Evolutionary conservation across 2,329 filamentous ascomycete species (phyloP).

Genomic region (Cladophialophora yegresii): DNA sequence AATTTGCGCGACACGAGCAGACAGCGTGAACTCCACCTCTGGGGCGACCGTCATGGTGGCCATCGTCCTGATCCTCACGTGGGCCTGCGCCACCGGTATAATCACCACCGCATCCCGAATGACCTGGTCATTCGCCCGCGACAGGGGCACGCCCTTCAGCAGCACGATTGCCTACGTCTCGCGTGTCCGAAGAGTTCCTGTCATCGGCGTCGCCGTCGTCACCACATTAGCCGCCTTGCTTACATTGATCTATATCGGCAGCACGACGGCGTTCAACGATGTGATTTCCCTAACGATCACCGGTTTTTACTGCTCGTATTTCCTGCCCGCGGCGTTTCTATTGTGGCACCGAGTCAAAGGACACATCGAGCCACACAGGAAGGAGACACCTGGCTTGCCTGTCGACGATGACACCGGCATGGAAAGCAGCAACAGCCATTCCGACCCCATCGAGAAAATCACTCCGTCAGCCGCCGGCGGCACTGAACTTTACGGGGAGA

Average conservation of each 20-base stretch:
- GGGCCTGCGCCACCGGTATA: slow-evolving; percentile 37
- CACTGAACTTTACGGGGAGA: slow-evolving; percentile 19
- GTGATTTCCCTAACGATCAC: slow-evolving; percentile 41
- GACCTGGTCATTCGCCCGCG: slow-evolving; percentile 37
- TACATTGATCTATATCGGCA: slow-evolving; percentile 39
- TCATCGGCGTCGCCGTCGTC: slow-evolving; percentile 28
- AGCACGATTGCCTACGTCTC: slow-evolving; percentile 39
- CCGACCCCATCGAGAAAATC: slow-evolving; percentile 6
- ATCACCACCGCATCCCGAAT: slow-evolving; percentile 37
- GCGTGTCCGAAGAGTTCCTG: slow-evolving; percentile 26
- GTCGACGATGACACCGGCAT: slow-evolving; percentile 29
- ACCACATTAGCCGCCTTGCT: slow-evolving; percentile 30
- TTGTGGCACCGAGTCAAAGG: slow-evolving; percentile 43
- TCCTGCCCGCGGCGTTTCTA: slow-evolving; percentile 41
- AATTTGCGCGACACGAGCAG: slow-evolving; percentile 7
- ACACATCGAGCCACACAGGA: slow-evolving; percentile 43
- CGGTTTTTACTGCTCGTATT: slow-evolving; percentile 44
- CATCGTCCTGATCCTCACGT: slow-evolving; percentile 37
- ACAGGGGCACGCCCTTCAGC: slow-evolving; percentile 34
- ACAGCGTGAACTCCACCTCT: slow-evolving; percentile 33
- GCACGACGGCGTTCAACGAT: slow-evolving; percentile 37
- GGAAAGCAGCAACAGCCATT: slow-evolving; percentile 3
- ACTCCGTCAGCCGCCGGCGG: slow-evolving; percentile 34
- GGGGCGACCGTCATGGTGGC: slow-evolving; percentile 38
- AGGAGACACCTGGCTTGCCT: slow-evolving; percentile 25